These are phyloP conservation scores for Suillus cothurnatus DNA, from an alignment of 768 basidiomycete genomes.

Conservation along the genomic window DNA sequence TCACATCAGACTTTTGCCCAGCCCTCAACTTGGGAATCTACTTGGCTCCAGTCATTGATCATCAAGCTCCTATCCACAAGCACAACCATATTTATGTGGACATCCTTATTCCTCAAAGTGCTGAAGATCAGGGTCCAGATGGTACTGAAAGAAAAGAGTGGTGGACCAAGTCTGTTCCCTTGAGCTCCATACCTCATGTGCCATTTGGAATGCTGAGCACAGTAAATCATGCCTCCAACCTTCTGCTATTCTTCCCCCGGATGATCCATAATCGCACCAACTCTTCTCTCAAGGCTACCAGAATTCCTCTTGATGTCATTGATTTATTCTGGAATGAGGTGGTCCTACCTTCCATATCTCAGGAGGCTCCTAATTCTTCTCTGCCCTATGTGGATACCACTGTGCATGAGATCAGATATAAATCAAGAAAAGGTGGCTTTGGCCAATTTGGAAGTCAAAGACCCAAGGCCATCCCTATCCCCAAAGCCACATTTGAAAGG, in stretches of 20 bases:
- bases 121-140: background rate
- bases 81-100: constrained; percentile 21
- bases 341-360: constrained; percentile 7
- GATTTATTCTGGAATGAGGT: constrained; percentile 15
- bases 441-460: background rate
- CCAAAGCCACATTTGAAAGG: background rate
- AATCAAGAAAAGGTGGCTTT: background rate
- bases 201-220: constrained; percentile 5
- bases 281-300: background rate
- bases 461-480: background rate
- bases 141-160: background rate
- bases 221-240: background rate
- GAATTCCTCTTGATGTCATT: constrained; percentile 7
- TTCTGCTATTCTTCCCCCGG: constrained; percentile 12
- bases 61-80: background rate
- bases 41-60: background rate
- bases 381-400: background rate
- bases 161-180: constrained; percentile 12
- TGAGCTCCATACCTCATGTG: constrained; percentile 12
- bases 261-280: constrained; percentile 12
- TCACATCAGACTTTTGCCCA: background rate
- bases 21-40: background rate
- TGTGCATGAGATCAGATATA: constrained; percentile 9
- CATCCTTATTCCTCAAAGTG: constrained; percentile 14
- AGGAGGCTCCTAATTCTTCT: background rate